Evolutionary conservation across 768 basidiomycete species (phyloP).

Genomic region (Agrocybe praecox): DNA sequence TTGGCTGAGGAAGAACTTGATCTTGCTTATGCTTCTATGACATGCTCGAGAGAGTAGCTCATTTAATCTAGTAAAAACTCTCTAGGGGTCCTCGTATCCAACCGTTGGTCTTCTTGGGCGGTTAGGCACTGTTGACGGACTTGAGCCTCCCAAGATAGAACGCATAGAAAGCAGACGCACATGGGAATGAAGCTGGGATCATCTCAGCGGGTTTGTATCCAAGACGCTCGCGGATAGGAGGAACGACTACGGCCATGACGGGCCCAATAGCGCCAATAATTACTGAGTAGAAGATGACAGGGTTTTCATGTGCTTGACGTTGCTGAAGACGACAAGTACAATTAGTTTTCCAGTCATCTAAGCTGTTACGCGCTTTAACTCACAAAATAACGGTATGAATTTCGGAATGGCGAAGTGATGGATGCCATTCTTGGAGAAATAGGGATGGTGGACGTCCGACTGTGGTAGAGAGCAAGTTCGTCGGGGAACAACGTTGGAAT

Average conservation of each 20-base stretch:
- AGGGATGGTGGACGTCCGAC: conserved; percentile 1
- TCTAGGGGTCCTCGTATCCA: conserved; percentile 72
- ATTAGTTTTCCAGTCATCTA: background rate
- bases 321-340: conserved; percentile 51
- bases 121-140: conserved; percentile 57
- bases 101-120: conserved; percentile 67
- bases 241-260: conserved; percentile 68
- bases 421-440: conserved; percentile 39
- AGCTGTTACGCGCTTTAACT: conserved; percentile 4
- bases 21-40: background rate
- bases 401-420: conserved; percentile 47
- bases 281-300: conserved; percentile 88
- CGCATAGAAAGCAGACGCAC: conserved; percentile 45
- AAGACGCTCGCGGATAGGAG: conserved; percentile 76
- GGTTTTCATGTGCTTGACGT: conserved; percentile 89
- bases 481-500: conserved; percentile 11
- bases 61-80: background rate
- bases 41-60: background rate
- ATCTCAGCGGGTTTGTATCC: conserved; percentile 73
- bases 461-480: conserved; percentile 1
- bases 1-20: background rate
- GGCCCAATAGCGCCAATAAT: conserved; percentile 78
- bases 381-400: conserved; percentile 55
- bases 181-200: conserved; percentile 76
- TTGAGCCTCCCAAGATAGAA: background rate